A percentile compares a stretch with the other conserved stretches of the same genome.
These are phyloP conservation scores for Fraxinus platypoda DNA, from an alignment of 305 asterid genomes.

Conservation along the genomic window DNA sequence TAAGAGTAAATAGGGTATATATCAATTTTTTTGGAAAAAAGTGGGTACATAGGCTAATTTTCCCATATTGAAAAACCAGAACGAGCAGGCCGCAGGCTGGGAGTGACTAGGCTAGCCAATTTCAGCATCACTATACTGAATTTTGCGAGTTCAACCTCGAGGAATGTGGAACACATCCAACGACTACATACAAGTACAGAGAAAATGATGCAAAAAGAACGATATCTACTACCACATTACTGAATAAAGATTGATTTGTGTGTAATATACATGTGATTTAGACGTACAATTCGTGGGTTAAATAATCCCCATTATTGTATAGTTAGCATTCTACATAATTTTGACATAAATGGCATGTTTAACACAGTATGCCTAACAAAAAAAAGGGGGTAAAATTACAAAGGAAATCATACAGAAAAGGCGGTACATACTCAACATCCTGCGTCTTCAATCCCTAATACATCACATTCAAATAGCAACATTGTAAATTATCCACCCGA, in stretches of 20 bases:
- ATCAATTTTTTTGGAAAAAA: background rate
- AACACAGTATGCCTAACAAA: slow-evolving; percentile 43
- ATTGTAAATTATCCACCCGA: slow-evolving; percentile 36
- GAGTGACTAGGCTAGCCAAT: background rate
- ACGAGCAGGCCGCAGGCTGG: background rate
- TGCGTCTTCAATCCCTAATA: slow-evolving; percentile 40
- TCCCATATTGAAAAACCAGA: background rate
- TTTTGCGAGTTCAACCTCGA: background rate
- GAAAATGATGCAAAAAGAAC: background rate
- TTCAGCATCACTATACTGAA: background rate
- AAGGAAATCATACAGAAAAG: slow-evolving; percentile 20
- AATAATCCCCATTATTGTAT: slow-evolving; percentile 24
- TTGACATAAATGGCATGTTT: slow-evolving; percentile 20
- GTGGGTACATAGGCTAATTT: no score
- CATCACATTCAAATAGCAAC: slow-evolving; percentile 46
- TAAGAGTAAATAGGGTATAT: background rate
- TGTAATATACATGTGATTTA: slow-evolving; percentile 20
- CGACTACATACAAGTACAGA: background rate
- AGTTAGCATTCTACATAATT: slow-evolving; percentile 26
- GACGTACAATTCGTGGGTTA: slow-evolving; percentile 27
- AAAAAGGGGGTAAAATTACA: slow-evolving; percentile 37
- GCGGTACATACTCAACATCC: slow-evolving; percentile 37
- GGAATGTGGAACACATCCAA: background rate
- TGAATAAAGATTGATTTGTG: background rate
- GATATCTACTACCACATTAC: background rate